Conservation (phyloP, 208 protist species). For the Tetramitus jugosus region DNA sequence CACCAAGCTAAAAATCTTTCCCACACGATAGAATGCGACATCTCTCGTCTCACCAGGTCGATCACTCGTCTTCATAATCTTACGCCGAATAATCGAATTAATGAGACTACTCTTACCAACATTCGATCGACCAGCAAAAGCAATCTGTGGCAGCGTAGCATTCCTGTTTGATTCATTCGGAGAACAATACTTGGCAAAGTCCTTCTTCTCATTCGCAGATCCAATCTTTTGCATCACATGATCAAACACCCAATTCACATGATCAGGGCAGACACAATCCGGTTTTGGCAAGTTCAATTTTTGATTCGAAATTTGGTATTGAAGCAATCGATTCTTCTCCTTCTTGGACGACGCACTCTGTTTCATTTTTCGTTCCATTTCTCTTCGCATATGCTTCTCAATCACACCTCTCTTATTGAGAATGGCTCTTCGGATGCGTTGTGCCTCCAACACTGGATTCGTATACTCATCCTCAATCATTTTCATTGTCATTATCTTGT, state of each 20-base stretch:
- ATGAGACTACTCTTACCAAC: slow-evolving; percentile 1
- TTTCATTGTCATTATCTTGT: too few relatives aligned
- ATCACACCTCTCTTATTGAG: too few relatives aligned
- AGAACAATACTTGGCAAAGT: not conserved
- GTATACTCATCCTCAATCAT: too few relatives aligned
- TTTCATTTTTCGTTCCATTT: not conserved
- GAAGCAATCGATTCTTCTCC: too few relatives aligned
- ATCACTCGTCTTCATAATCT: not conserved
- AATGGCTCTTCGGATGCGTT: too few relatives aligned
- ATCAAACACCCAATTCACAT: not conserved
- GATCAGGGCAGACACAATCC: not conserved
- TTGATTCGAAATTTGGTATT: too few relatives aligned
- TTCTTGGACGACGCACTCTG: too few relatives aligned
- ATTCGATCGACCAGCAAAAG: slow-evolving; percentile 10
- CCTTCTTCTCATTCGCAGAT: not conserved
- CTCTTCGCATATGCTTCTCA: not conserved
- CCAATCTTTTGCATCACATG: not conserved
- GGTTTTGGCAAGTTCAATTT: not conserved
- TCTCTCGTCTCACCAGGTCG: not conserved
- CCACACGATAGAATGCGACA: not conserved
- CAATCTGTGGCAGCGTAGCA: not conserved
- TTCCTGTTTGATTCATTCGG: not conserved
- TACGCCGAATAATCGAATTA: not conserved
- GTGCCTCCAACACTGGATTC: not conserved
- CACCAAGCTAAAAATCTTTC: not conserved